Conservation (phyloP, 2,329 filamentous ascomycete genomes). For the Fusarium hostae region DNA sequence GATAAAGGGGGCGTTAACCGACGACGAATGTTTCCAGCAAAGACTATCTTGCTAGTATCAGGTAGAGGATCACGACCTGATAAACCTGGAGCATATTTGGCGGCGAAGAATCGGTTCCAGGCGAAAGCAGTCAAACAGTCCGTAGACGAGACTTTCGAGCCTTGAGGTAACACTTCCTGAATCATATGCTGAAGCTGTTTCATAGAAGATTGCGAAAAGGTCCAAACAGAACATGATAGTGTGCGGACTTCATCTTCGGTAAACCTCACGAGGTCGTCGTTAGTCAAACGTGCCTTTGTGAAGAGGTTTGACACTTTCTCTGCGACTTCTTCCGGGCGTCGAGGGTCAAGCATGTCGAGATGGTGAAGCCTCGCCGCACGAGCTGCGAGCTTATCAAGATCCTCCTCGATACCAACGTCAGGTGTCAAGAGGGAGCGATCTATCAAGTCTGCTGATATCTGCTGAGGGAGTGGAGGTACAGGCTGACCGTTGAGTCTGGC, state of each 20-base stretch:
- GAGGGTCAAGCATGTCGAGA: conserved; percentile 4
- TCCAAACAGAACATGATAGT: conserved; percentile 2
- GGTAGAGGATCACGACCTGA: background rate
- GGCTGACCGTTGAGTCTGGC: background rate
- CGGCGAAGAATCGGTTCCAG: conserved; percentile 3
- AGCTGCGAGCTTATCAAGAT: conserved; percentile 1
- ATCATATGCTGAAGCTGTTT: background rate
- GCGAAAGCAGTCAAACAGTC: conserved; percentile 13
- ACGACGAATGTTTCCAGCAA: conserved; percentile 6
- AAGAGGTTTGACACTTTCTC: background rate
- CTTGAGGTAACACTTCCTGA: background rate
- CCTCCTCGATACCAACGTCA: background rate
- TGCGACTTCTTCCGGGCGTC: background rate
- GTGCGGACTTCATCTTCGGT: conserved; percentile 2
- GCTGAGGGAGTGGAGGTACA: background rate
- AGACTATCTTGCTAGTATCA: conserved; percentile 1
- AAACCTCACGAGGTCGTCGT: background rate
- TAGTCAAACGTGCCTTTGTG: conserved; percentile 6
- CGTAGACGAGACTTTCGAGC: background rate
- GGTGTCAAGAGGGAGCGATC: conserved; percentile 4
- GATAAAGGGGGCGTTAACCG: conserved; percentile 10
- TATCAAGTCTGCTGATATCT: background rate
- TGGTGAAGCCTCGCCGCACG: background rate
- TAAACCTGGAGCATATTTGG: background rate
- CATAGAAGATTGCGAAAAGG: background rate